Evolutionary conservation across 2,329 filamentous ascomycete species (phyloP).

Genomic region (Dryadomyces quercus-mongolicae): DNA sequence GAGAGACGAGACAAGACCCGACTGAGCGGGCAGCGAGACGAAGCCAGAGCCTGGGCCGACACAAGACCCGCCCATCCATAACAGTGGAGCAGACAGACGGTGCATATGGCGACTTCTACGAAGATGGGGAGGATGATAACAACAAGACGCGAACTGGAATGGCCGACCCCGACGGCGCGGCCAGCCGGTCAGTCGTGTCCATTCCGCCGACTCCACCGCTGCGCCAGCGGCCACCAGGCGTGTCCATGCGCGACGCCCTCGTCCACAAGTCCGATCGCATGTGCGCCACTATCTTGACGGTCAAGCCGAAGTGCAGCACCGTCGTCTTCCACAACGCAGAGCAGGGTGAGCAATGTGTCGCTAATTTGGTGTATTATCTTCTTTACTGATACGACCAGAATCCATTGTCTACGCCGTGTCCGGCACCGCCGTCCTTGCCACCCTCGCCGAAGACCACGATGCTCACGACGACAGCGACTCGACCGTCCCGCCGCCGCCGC

Average conservation of each 20-base stretch:
- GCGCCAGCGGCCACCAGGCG: conserved; percentile 4
- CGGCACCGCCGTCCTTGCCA: conserved; percentile 49
- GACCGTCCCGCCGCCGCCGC: conserved; percentile 22
- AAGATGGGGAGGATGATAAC: background rate
- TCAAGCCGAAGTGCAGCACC: conserved; percentile 48
- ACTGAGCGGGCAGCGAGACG: background rate
- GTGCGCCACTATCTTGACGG: conserved; percentile 56
- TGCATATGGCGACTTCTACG: background rate
- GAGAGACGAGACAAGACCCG: background rate
- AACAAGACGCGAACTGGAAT: too few species aligned
- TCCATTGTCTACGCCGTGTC: conserved; percentile 55
- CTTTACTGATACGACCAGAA: conserved; percentile 31
- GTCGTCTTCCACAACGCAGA: conserved; percentile 58
- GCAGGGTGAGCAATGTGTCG: conserved; percentile 35
- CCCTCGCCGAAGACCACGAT: conserved; percentile 31
- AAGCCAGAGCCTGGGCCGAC: background rate
- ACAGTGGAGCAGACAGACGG: background rate
- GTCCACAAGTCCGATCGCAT: conserved; percentile 51
- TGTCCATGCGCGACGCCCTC: conserved; percentile 35
- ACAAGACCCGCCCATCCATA: background rate
- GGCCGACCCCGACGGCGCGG: background rate
- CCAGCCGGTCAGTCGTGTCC: background rate
- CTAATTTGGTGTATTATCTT: background rate
- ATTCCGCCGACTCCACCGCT: background rate
- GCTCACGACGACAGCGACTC: conserved; percentile 28